A percentile compares a stretch with the other conserved stretches of the same genome.
phyloP scores from a whole-genome alignment of 305 asterid genomes.

The Fraxinus floribunda region DNA sequence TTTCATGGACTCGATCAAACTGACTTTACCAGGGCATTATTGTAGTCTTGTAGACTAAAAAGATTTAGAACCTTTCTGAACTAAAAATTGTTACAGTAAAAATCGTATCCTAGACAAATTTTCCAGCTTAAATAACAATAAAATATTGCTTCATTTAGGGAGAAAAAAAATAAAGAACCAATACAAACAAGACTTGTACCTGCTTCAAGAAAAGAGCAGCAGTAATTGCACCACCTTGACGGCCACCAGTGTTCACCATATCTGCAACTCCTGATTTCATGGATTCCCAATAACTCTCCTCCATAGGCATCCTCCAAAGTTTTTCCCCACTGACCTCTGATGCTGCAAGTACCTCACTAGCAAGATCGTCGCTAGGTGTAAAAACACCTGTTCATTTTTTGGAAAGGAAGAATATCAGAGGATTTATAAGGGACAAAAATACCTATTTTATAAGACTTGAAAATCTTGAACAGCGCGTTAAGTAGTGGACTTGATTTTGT shows the following conservation, averaged over 20 bases:
- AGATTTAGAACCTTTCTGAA: not conserved
- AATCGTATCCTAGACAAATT: not conserved
- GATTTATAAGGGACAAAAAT: not conserved
- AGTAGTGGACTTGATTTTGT: not conserved
- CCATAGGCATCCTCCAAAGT: conserved; percentile 92
- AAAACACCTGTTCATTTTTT: conserved; percentile 54
- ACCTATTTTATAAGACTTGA: not conserved
- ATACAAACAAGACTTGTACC: conserved; percentile 36
- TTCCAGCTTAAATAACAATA: not conserved
- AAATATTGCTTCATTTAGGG: not conserved
- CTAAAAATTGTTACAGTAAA: not conserved
- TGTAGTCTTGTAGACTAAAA: not conserved
- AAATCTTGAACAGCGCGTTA: not conserved
- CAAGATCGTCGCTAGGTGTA: conserved; percentile 87
- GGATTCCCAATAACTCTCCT: conserved; percentile 87
- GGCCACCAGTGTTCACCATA: conserved; percentile 93
- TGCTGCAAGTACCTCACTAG: conserved; percentile 79
- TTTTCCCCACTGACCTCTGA: conserved; percentile 78
- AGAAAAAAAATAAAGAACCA: not conserved
- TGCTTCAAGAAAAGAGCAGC: conserved; percentile 98
- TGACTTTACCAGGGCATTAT: not conserved
- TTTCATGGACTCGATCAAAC: not conserved
- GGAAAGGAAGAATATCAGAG: not conserved
- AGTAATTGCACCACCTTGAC: conserved; percentile 89
- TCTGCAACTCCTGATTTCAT: conserved; percentile 97